Percentiles rank a stretch among this genome's conserved stretches.
phyloP scores from a whole-genome alignment of 352 stramenopile species.

The Pythium coloratum region DNA sequence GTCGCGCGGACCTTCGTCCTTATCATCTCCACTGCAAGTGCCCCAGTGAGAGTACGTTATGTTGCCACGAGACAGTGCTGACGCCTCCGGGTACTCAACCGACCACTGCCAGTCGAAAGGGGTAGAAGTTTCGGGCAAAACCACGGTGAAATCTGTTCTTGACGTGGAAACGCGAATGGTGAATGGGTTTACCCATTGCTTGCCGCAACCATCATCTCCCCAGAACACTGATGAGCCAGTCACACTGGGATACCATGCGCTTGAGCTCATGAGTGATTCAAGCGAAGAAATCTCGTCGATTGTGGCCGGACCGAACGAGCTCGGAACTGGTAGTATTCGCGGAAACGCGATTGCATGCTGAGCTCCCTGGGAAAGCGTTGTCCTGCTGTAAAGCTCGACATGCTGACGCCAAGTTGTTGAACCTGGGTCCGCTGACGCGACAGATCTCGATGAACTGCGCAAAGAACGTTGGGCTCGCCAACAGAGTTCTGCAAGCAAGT shows the following conservation, averaged over 20 bases:
- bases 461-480: constrained; percentile 32
- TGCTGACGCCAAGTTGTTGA: constrained; percentile 5
- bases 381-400: constrained; percentile 4
- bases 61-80: constrained; percentile 38
- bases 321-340: constrained; percentile 17
- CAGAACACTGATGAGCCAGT: constrained; percentile 29
- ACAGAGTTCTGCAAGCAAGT: constrained; percentile 41
- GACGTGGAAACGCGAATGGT: constrained; percentile 18
- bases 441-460: too few species aligned
- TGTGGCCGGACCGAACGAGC: constrained; percentile 23
- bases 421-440: neutral
- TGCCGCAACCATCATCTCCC: constrained; percentile 10
- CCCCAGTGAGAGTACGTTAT: constrained; percentile 39
- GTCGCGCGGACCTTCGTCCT: constrained; percentile 34
- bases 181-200: constrained; percentile 42
- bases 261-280: constrained; percentile 20
- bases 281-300: constrained; percentile 24
- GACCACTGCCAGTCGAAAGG: constrained; percentile 39
- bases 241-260: constrained; percentile 41
- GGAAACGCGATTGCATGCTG: constrained; percentile 21
- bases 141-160: constrained; percentile 33
- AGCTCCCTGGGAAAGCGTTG: neutral
- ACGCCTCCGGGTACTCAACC: constrained; percentile 37
- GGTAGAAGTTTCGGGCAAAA: neutral
- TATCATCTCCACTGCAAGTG: constrained; percentile 16